Evolutionary conservation across 257 asterid genomes (phyloP), one percentile per base, ranked within the genome.

Genomic region (Nicotiana sylvestris): DNA sequence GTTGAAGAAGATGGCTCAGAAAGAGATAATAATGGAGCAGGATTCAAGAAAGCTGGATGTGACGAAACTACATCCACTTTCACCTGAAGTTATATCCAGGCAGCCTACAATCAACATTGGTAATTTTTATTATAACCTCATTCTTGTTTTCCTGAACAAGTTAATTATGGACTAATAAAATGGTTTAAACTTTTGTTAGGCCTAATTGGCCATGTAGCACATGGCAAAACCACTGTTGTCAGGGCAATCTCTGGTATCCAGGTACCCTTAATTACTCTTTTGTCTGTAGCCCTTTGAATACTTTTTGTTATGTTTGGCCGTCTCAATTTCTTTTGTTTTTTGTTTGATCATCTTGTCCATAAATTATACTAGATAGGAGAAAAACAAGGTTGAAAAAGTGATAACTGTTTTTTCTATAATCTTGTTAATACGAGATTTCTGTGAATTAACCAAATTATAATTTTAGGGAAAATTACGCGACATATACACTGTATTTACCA

Each of bases 131-230:
- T 29, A 10, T 43, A 53, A 15, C 64, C 10, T 15, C 9, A 8
- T 35, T 49, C n/a, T 35, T 7, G 53, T 5, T 5, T 17, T 43
- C 51, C 11, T 43, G 2, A 2, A 1, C 51, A 8, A 17, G 27
- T 67, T 67, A 67, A 67, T 67, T 25, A 8, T 66, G n/a, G 51
- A 66, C 76, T 66, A 66, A 66, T 66, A 66, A 66, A 32, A 66
- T 32, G 8, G 27, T 33, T 33, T 66, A 15, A 66, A 29, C 83
- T 76, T 67, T 81, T 78, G 57, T 85, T 60, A 95, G 99, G 99
- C 61, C 94, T 98, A 78, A 95, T 95, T 87, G 99, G 99, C 49
- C 99, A 95, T 79, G 99, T 95, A 93, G 99, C 98, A 85, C 99
- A 95, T 86, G 99, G 76, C 46, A 67, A 67, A 67, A 67, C 76